These are phyloP conservation scores for Leptosphaerulina australis DNA, from an alignment of 2,329 filamentous ascomycete genomes.

Conservation along the genomic window DNA sequence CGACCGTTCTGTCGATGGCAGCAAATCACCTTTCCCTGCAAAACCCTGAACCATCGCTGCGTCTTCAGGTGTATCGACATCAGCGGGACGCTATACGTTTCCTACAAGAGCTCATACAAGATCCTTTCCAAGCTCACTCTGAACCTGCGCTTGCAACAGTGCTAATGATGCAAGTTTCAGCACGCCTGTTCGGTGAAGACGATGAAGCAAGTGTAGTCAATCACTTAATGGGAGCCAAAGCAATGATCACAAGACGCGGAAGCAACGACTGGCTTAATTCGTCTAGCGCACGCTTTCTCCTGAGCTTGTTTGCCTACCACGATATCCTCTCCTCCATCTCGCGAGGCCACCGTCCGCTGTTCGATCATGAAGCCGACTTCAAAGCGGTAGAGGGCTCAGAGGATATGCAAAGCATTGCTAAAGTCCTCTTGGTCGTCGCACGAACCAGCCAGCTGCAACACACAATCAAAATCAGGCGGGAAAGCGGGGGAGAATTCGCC, in stretches of 20 bases:
- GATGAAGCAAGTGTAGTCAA: constrained; percentile 36
- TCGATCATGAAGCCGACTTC: constrained; percentile 30
- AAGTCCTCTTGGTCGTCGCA: constrained; percentile 34
- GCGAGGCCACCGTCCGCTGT: constrained; percentile 31
- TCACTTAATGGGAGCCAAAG: constrained; percentile 39
- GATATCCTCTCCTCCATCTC: constrained; percentile 43
- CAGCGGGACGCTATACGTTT: constrained; percentile 37
- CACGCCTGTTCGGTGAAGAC: constrained; percentile 37
- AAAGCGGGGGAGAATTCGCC: neutral
- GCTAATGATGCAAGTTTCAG: constrained; percentile 45
- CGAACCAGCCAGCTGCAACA: constrained; percentile 36
- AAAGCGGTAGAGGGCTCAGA: constrained; percentile 32
- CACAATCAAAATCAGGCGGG: constrained; percentile 24
- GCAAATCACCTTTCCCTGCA: constrained; percentile 37
- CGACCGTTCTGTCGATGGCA: constrained; percentile 42
- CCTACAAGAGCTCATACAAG: constrained; percentile 34
- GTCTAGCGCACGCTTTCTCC: constrained; percentile 34
- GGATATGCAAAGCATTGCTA: constrained; percentile 33
- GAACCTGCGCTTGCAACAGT: constrained; percentile 40
- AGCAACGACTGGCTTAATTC: constrained; percentile 18
- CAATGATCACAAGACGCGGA: constrained; percentile 35
- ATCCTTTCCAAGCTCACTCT: constrained; percentile 23
- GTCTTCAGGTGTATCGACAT: constrained; percentile 35
- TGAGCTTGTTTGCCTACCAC: constrained; percentile 42
- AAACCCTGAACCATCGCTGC: constrained; percentile 27